Base-by-base conservation (phyloP, 257 asterid species). In the Plantago major region DNA sequence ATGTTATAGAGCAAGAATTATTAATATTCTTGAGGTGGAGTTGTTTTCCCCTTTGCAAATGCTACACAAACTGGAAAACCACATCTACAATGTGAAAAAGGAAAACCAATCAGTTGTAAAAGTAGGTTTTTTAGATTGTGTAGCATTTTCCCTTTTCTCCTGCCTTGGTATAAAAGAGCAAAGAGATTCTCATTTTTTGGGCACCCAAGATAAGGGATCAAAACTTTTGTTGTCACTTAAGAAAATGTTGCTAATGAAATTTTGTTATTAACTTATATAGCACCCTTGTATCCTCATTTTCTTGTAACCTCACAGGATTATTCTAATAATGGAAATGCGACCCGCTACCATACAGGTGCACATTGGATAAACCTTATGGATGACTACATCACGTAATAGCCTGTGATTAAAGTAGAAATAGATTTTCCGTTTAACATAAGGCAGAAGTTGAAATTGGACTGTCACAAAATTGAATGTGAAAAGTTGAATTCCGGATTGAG, bases 11-110 rank as follows among this genome's bases (percentile, higher is more conserved):
- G 55, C 46, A 60, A 51, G 63, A 42, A 42, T 42, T 53, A 44
- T 66, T 58, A 30, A 4, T 33, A 33, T 33, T 33, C 40, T 66
- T 74, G 54, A 67, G 60, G 49, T 22, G 60, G 61, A 63, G 77
- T 51, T 11, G 51, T 62, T 38, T 59, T 43, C 62, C 55, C 44
- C 43, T 48, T 46, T 18, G 50, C 62, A 72, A 68, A 58, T 63
- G 67, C 76, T 65, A 75, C 73, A 75, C 81, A 75, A 72, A 47
- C 74, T 66, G 52, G 74, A 73, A 66, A 78, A 66, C 71, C 68
- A 42, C 54, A 60, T 66, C 49, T 56, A 55, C 55, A 42, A 51
- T 30, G 49, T 50, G 16, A 46, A 62, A 33, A 33, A 33, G 26
- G 8, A 33, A 7, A 33, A 33, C 8, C 40, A 33, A 45, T 30